Conservation (phyloP, 805 yeast genomes). For the Lachancea dasiensis region DNA sequence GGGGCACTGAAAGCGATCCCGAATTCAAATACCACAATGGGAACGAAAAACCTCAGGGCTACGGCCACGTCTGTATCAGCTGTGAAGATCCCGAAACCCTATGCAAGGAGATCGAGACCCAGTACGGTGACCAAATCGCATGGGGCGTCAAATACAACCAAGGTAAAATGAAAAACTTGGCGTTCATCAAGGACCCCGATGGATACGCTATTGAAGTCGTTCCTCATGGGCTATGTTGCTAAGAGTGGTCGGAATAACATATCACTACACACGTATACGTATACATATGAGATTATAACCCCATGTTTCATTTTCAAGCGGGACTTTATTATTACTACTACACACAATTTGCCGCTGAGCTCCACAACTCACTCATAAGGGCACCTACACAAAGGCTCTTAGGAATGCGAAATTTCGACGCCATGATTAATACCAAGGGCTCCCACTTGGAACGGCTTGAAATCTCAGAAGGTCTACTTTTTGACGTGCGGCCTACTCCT, state of each 20-base stretch:
- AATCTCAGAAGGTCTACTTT: too few species aligned
- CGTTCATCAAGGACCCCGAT: conserved; percentile 83
- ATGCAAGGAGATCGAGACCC: conserved; percentile 43
- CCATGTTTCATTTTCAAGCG: neutral
- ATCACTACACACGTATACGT: neutral
- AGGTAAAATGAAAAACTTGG: conserved; percentile 54
- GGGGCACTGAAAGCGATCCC: conserved; percentile 85
- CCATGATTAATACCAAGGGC: too few species aligned
- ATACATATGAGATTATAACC: neutral
- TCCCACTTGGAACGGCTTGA: too few species aligned
- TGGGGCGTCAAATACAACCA: conserved; percentile 56
- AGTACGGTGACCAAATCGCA: conserved; percentile 44
- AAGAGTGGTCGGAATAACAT: neutral
- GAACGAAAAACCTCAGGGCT: conserved; percentile 74
- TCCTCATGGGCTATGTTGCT: conserved; percentile 27
- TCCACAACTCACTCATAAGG: too few species aligned
- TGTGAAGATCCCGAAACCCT: conserved; percentile 47
- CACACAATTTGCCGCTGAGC: too few species aligned
- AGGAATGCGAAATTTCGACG: too few species aligned
- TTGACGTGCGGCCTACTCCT: too few species aligned
- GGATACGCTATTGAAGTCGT: conserved; percentile 78
- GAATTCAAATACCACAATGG: conserved; percentile 78
- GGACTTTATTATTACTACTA: too few species aligned
- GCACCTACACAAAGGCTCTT: too few species aligned
- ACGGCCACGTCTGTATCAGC: conserved; percentile 77